phyloP scores from a whole-genome alignment of 2,329 filamentous ascomycete genomes.

The Calonectria pteridis region DNA sequence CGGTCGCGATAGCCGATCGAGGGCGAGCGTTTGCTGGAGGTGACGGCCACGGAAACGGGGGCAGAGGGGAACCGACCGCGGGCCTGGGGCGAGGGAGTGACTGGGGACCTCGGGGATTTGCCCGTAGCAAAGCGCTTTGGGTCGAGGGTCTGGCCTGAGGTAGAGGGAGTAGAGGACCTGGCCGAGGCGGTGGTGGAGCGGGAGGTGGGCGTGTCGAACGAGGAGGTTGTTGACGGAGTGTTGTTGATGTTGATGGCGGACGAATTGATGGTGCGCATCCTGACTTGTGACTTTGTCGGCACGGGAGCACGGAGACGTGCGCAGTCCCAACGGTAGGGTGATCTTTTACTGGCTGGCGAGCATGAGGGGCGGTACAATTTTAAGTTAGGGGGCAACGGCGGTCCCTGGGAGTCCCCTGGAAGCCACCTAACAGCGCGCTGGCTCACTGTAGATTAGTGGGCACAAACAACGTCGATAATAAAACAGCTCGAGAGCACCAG shows the following conservation, averaged over 20 bases:
- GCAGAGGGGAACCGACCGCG: conserved; percentile 39
- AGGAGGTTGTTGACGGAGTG: conserved; percentile 35
- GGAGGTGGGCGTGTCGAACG: conserved; percentile 37
- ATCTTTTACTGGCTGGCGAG: conserved; percentile 37
- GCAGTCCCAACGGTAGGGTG: conserved; percentile 24
- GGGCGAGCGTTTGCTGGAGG: conserved; percentile 35
- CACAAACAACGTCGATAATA: not conserved
- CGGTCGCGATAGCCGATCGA: conserved; percentile 39
- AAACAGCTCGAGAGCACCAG: not conserved
- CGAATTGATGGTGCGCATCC: conserved; percentile 44
- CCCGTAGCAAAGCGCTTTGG: conserved; percentile 31
- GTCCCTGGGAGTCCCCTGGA: conserved; percentile 18
- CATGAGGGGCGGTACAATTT: conserved; percentile 33
- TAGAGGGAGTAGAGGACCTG: conserved; percentile 24
- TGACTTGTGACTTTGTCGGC: conserved; percentile 35
- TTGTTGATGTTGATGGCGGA: conserved; percentile 39
- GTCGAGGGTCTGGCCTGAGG: conserved; percentile 26
- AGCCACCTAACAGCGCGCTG: conserved; percentile 14
- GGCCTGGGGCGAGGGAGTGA: conserved; percentile 27
- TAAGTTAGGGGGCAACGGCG: conserved; percentile 33
- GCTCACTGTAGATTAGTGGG: conserved; percentile 9
- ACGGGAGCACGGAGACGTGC: conserved; percentile 23
- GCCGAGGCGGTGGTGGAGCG: conserved; percentile 27
- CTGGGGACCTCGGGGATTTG: conserved; percentile 32
- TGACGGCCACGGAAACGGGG: conserved; percentile 30